phyloP scores from a whole-genome alignment of 2,329 filamentous ascomycete genomes.

The Aspergillus texensis region DNA sequence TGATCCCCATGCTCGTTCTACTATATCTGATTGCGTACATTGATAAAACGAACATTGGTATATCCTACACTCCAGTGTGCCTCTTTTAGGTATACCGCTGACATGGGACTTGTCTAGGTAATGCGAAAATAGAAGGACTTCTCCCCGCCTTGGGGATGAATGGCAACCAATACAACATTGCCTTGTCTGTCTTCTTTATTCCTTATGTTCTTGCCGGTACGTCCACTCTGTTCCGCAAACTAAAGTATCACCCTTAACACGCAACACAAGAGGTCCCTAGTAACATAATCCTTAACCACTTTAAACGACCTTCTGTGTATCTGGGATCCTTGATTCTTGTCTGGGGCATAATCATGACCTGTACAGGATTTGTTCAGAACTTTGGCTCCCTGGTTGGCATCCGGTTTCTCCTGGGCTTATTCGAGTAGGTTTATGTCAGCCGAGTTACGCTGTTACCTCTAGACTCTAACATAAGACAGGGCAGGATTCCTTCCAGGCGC shows the following conservation, averaged over 20 bases:
- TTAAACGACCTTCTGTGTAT: conserved; percentile 46
- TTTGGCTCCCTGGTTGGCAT: conserved; percentile 19
- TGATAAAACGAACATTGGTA: conserved; percentile 24
- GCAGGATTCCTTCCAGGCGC: conserved; percentile 64
- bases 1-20: conserved; percentile 21
- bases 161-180: conserved; percentile 67
- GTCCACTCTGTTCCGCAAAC: conserved; percentile 45
- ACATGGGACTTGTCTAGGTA: conserved; percentile 36
- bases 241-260: not conserved
- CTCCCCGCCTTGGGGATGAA: conserved; percentile 62
- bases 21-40: conserved; percentile 22
- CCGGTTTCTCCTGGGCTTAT: conserved; percentile 19
- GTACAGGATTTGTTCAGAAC: conserved; percentile 21
- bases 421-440: conserved; percentile 26
- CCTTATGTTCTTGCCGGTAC: conserved; percentile 73
- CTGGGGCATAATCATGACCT: conserved; percentile 24
- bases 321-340: conserved; percentile 40
- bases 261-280: conserved; percentile 27
- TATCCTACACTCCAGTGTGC: not conserved
- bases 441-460: not conserved
- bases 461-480: not conserved
- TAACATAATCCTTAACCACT: conserved; percentile 26
- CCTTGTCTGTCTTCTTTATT: conserved; percentile 78
- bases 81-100: not conserved
- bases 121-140: conserved; percentile 59